Percentiles rank a stretch among this genome's conserved stretches.
These are phyloP conservation scores for Microbotryomycetes sp. DNA, from an alignment of 1,284 basidiomycete genomes.

Conservation along the genomic window DNA sequence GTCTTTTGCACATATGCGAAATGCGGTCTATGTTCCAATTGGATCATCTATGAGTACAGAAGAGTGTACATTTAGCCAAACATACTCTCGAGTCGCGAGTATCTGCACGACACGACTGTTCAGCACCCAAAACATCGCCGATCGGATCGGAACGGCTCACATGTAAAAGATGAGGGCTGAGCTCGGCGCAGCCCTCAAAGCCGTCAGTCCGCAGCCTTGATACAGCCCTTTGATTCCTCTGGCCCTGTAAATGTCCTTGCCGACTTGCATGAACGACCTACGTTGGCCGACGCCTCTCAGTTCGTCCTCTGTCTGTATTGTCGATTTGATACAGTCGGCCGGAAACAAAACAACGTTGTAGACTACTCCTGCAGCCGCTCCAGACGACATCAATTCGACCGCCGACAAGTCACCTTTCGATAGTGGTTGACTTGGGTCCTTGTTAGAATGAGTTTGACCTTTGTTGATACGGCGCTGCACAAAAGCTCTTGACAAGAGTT, in stretches of 20 bases:
- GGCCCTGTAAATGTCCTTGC: constrained; percentile 62
- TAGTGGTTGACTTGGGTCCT: constrained; percentile 19
- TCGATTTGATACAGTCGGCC: constrained; percentile 88
- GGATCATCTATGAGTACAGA: too few species aligned
- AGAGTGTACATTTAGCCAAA: constrained; percentile 34
- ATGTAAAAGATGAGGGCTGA: constrained; percentile 87
- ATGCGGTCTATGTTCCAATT: too few species aligned
- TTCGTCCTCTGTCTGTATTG: constrained; percentile 91
- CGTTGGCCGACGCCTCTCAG: constrained; percentile 50
- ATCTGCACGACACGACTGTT: constrained; percentile 8
- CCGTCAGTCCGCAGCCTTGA: constrained; percentile 86
- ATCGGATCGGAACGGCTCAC: constrained; percentile 38
- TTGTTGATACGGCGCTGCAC: constrained; percentile 16
- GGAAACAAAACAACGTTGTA: constrained; percentile 85
- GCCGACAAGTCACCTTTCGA: constrained; percentile 54
- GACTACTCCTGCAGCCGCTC: constrained; percentile 75
- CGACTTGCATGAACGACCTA: constrained; percentile 62
- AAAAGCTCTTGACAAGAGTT: constrained; percentile 49
- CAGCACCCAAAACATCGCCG: background rate
- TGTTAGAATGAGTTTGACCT: constrained; percentile 11
- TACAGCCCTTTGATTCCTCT: constrained; percentile 82
- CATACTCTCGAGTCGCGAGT: constrained; percentile 33
- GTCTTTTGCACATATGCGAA: too few species aligned
- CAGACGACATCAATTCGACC: constrained; percentile 76
- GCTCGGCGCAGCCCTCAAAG: constrained; percentile 76